A percentile compares a stretch with the other conserved stretches of the same genome.
phyloP scores from a whole-genome alignment of 2,329 filamentous ascomycete species.

The Corynespora cassiicola region DNA sequence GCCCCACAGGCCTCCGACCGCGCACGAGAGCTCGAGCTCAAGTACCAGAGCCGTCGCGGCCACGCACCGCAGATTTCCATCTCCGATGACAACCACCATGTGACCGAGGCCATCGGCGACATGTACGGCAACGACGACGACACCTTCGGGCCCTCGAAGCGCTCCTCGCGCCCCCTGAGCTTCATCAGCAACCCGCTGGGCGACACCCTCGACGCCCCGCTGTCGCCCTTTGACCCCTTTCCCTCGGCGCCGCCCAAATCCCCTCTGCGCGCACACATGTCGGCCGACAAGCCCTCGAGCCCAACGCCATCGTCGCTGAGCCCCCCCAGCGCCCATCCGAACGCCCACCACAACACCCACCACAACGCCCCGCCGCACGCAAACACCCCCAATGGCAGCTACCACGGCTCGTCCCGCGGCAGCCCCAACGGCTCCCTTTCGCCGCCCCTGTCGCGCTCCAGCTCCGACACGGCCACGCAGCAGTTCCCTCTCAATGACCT shows the following conservation, averaged over 20 bases:
- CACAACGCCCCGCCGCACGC: conserved; percentile 7
- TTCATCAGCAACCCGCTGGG: conserved; percentile 69
- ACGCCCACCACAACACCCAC: conserved; percentile 29
- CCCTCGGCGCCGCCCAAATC: conserved; percentile 49
- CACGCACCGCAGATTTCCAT: conserved; percentile 71
- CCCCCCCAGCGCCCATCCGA: conserved; percentile 12
- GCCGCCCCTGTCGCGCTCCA: conserved; percentile 46
- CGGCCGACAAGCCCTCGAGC: conserved; percentile 27
- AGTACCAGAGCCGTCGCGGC: conserved; percentile 61
- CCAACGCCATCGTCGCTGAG: conserved; percentile 3
- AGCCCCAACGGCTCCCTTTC: conserved; percentile 36
- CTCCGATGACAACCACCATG: conserved; percentile 90
- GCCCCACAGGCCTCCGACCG: conserved; percentile 45
- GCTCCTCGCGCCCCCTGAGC: conserved; percentile 73
- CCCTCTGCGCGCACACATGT: conserved; percentile 47
- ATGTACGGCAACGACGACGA: conserved; percentile 85
- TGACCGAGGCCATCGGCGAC: conserved; percentile 91
- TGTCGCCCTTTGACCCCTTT: conserved; percentile 40
- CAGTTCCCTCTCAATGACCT: conserved; percentile 81
- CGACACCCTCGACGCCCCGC: conserved; percentile 50
- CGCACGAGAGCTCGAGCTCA: conserved; percentile 53
- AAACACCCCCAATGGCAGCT: conserved; percentile 8
- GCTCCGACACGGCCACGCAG: conserved; percentile 56
- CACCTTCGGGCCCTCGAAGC: conserved; percentile 52
- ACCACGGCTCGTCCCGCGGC: too few species aligned